phyloP scores from a whole-genome alignment of 371 early-diverging fungal genomes.

The Mortierella sp. region DNA sequence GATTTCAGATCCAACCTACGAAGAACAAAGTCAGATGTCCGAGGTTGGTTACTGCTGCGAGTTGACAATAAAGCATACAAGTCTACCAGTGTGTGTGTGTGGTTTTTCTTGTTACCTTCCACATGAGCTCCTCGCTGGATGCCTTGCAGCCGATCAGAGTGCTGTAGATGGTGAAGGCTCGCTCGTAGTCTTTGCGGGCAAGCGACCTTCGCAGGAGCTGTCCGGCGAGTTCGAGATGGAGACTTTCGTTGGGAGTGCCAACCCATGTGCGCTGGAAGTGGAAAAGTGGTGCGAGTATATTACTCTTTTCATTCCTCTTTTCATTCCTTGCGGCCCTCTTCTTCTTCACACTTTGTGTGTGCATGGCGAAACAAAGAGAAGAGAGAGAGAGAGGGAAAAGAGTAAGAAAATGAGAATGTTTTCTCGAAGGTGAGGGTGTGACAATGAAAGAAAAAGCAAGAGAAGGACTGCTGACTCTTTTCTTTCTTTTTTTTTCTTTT shows the following conservation, averaged over 20 bases:
- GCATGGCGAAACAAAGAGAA: background rate
- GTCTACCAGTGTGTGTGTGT: background rate
- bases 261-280: background rate
- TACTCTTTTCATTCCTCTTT: constrained; percentile 1
- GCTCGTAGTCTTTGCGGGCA: constrained; percentile 32
- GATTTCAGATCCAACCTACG: constrained; percentile 47
- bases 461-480: background rate
- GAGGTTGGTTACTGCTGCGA: no score
- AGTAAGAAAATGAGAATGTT: no score
- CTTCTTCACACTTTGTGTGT: background rate
- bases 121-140: constrained; percentile 30
- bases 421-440: background rate
- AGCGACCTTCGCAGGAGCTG: constrained; percentile 35
- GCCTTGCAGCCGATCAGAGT: background rate
- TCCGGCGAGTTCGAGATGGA: constrained; percentile 34
- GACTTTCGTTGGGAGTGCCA: background rate
- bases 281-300: constrained; percentile 18
- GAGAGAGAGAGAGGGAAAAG: background rate
- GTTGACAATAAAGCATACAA: background rate
- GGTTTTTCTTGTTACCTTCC: constrained; percentile 38
- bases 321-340: background rate
- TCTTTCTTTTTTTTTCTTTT: background rate
- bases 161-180: constrained; percentile 39
- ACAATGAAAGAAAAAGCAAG: background rate
- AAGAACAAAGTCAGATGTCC: background rate